Evolutionary conservation across 306 rosid species (phyloP).

Genomic region (Sophora flavescens): DNA sequence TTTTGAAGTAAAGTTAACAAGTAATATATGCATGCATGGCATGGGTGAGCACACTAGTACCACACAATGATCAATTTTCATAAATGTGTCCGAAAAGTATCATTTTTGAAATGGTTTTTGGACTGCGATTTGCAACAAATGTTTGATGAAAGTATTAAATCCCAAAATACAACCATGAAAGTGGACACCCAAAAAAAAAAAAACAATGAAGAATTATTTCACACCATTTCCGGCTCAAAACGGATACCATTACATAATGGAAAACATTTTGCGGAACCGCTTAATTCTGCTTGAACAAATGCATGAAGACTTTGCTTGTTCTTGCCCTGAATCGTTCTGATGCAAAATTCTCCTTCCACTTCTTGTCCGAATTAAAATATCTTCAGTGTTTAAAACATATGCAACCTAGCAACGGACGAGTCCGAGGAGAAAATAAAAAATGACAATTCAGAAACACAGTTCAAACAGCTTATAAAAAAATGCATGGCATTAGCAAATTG

Average conservation of each 20-base stretch:
- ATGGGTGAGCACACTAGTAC: no score
- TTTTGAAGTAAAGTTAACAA: no score
- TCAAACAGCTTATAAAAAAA: constrained; percentile 5
- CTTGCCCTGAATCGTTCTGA: constrained; percentile 52
- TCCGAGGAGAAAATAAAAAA: constrained; percentile 33
- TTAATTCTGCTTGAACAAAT: constrained; percentile 63
- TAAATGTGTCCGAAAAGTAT: no score
- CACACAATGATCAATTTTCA: no score
- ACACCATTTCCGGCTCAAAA: no score
- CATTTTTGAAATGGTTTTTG: no score
- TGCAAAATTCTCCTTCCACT: constrained; percentile 58
- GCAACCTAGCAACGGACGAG: constrained; percentile 63
- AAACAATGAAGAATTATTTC: no score
- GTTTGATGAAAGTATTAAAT: no score
- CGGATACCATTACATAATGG: constrained; percentile 54
- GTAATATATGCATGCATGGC: no score
- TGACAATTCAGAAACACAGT: constrained; percentile 38
- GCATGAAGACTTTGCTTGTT: constrained; percentile 58
- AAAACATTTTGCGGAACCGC: constrained; percentile 70
- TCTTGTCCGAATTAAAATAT: constrained; percentile 76
- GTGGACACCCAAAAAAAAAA: no score
- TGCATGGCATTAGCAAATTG: constrained; percentile 15
- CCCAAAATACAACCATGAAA: no score
- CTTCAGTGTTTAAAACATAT: constrained; percentile 93
- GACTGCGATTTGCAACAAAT: no score